Base-by-base conservation (phyloP, 768 basidiomycete species). In the Lanmaoa rubissima region DNA sequence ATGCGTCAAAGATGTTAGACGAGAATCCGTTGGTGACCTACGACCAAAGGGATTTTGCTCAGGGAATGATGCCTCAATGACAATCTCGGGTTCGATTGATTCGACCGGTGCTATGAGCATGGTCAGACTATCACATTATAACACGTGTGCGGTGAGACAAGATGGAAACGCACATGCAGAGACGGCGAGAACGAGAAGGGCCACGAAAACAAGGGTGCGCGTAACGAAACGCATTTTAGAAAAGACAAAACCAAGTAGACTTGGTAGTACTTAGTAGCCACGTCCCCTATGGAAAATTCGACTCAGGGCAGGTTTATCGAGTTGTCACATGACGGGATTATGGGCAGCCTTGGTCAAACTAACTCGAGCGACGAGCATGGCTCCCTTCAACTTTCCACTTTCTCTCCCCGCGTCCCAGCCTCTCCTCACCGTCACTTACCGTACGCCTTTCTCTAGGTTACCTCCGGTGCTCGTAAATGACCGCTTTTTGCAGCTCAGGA, bases 31-130 rank as follows among this genome's bases (percentile, higher is more conserved):
- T 40, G 21, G 57, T 51, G 48, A 81, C 90, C 61, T 70, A 91
- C 90, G 88, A 64, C 85, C 86, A 64, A 92, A 90, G 1, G 83
- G 79, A 65, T 92, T 92, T 48, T 77, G 76, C 61, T 90, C 86
- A 16, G 84, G 82, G 69, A 91, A 92, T 8, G 79, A 74, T 54
- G 85, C 84, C 59, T 72, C 61, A 13, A 78, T 72, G 40, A 72
- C 51, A 55, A 92, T 74, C 66, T 85, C 86, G 47, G 83, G 85
- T 60, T 82, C 83, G 32, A 58, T 63, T 38, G 70, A 54, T 43
- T 76, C 77, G 36, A 65, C 61, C 17, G 59, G 64, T 54, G 69
- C 65, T 66, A 47, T 53, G 48, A 8, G 34, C 7, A n/a, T 1
- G 38, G 53, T 68, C 36, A 65, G 53, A 44, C 12, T 24, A 40